Conservation (phyloP, 2,329 filamentous ascomycete species). For the Lithohypha guttulata region DNA sequence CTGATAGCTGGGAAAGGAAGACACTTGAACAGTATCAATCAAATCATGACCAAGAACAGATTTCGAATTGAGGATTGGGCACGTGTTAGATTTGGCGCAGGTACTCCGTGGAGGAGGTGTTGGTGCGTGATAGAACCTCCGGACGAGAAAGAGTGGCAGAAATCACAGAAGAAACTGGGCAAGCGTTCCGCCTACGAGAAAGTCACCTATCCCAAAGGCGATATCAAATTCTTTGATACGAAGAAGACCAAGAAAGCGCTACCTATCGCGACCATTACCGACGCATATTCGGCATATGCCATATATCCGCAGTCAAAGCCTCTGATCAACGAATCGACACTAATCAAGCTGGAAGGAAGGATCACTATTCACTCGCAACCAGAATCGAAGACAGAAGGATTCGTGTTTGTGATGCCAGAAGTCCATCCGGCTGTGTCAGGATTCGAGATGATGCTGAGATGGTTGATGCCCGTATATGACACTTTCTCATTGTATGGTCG, state of each 20-base stretch:
- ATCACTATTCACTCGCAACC: constrained; percentile 77
- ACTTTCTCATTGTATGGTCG: constrained; percentile 86
- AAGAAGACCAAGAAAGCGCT: constrained; percentile 85
- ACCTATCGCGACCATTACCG: constrained; percentile 82
- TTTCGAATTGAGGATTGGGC: constrained; percentile 85
- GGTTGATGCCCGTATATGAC: constrained; percentile 88
- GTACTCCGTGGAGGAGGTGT: constrained; percentile 89
- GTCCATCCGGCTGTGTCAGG: constrained; percentile 81
- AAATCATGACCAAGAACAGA: constrained; percentile 72
- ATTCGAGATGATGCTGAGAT: constrained; percentile 90
- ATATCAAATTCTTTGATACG: constrained; percentile 90
- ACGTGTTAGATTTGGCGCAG: constrained; percentile 85
- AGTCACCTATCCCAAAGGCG: constrained; percentile 62
- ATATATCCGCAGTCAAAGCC: constrained; percentile 93
- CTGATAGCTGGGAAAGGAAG: constrained; percentile 93
- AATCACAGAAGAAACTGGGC: constrained; percentile 67
- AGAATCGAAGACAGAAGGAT: constrained; percentile 72
- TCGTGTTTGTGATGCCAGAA: constrained; percentile 97
- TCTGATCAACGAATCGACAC: constrained; percentile 83
- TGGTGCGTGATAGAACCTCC: constrained; percentile 93
- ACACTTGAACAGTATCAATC: constrained; percentile 73
- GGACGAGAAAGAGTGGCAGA: constrained; percentile 83
- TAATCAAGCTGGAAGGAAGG: constrained; percentile 85
- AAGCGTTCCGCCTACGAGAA: constrained; percentile 80
- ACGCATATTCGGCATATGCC: constrained; percentile 85